These are phyloP conservation scores for Whalleya microplaca DNA, from an alignment of 2,329 filamentous ascomycete species.

Conservation along the genomic window DNA sequence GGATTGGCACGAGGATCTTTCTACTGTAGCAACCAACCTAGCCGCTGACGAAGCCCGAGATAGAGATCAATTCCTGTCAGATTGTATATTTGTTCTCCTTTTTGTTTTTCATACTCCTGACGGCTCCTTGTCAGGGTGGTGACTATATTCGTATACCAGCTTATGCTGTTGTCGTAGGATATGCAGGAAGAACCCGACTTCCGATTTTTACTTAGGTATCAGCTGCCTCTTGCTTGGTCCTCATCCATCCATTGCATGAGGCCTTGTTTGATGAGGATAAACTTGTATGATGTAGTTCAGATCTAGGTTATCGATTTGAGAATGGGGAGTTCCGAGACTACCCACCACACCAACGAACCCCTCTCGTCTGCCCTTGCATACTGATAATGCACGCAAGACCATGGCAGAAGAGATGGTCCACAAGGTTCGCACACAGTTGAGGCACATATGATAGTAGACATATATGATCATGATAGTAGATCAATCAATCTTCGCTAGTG, in stretches of 20 bases:
- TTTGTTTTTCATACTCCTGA: background rate
- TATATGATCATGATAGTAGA: background rate
- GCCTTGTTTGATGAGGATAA: constrained; percentile 20
- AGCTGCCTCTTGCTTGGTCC: constrained; percentile 6
- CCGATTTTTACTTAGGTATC: constrained; percentile 17
- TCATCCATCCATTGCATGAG: constrained; percentile 15
- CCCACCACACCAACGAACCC: constrained; percentile 18
- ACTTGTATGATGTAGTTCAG: constrained; percentile 17
- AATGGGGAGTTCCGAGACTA: constrained; percentile 20
- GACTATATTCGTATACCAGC: constrained; percentile 10
- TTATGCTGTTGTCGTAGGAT: too few relatives aligned
- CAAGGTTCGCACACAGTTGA: background rate
- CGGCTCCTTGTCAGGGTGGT: constrained; percentile 9
- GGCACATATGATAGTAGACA: constrained; percentile 17
- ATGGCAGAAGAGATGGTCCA: constrained; percentile 19
- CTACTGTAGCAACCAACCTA: background rate
- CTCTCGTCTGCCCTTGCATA: constrained; percentile 24
- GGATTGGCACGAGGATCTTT: background rate
- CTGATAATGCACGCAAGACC: constrained; percentile 23
- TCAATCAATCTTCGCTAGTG: too few relatives aligned
- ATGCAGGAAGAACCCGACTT: constrained; percentile 12
- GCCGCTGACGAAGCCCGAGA: background rate
- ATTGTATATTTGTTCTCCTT: constrained; percentile 1
- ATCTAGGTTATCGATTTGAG: constrained; percentile 20
- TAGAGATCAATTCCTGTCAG: constrained; percentile 2